These are phyloP conservation scores for Solanum peruvianum DNA, from an alignment of 257 asterid species.

Conservation along the genomic window DNA sequence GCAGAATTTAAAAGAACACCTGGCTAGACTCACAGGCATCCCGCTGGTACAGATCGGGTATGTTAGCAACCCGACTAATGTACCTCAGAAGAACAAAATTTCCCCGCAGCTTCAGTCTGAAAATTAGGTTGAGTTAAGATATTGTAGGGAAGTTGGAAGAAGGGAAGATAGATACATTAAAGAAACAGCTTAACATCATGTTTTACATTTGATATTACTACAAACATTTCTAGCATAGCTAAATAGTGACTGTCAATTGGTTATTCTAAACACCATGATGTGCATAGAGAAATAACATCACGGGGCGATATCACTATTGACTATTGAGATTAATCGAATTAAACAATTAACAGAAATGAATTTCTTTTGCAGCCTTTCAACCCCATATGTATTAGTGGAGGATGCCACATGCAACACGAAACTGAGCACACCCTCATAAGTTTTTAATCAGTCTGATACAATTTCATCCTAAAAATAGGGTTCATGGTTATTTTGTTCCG, in stretches of 20 bases:
- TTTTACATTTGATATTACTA: background rate
- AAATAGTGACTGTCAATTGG: background rate
- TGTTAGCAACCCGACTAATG: slow-evolving; percentile 42
- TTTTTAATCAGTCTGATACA: background rate
- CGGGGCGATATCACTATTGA: background rate
- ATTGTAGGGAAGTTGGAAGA: background rate
- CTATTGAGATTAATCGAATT: background rate
- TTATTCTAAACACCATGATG: background rate
- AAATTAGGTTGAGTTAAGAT: slow-evolving; percentile 6
- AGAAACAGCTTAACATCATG: background rate
- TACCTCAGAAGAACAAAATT: slow-evolving; percentile 43
- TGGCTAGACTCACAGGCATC: slow-evolving; percentile 48
- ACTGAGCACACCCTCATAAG: background rate
- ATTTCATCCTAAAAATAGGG: background rate
- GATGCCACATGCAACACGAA: background rate
- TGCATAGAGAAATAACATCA: background rate
- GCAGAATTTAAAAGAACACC: slow-evolving; percentile 29
- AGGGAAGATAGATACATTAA: background rate
- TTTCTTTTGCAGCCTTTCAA: background rate
- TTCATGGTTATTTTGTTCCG: background rate
- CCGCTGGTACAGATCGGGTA: slow-evolving; percentile 32
- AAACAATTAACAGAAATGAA: background rate
- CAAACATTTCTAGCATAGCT: background rate
- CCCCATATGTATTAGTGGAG: background rate
- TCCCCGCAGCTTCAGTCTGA: slow-evolving; percentile 60